phyloP scores from a whole-genome alignment of 164 flowering plant species.

The Buxus sempervirens region DNA sequence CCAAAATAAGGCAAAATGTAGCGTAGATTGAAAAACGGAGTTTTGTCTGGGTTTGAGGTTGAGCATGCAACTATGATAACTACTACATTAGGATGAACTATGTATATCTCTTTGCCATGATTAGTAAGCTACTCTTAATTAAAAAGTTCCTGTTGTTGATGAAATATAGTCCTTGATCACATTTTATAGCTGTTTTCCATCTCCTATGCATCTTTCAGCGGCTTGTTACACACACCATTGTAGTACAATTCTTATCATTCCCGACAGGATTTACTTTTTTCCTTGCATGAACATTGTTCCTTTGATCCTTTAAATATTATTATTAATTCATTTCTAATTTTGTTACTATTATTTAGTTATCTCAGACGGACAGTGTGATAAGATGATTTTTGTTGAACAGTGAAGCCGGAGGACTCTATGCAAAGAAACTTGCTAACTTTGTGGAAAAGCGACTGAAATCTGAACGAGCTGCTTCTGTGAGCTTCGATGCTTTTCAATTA shows the following conservation, averaged over 20 bases:
- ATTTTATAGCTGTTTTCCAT: not conserved
- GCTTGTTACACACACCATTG: not conserved
- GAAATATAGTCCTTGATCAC: too few species aligned
- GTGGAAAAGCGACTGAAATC: conserved; percentile 86
- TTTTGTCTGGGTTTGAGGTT: not conserved
- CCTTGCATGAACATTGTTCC: not conserved
- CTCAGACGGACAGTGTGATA: not conserved
- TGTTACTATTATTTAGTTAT: not conserved
- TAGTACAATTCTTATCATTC: not conserved
- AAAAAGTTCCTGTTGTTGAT: too few species aligned
- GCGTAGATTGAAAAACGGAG: not conserved
- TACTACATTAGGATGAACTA: not conserved
- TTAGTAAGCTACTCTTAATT: not conserved
- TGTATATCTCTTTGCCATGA: not conserved
- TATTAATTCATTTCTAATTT: not conserved
- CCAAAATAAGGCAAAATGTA: not conserved
- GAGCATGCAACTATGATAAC: not conserved
- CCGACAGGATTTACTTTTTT: not conserved
- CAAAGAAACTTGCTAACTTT: conserved; percentile 89
- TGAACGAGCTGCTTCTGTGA: conserved; percentile 96
- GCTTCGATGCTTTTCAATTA: conserved; percentile 18
- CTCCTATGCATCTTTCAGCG: not conserved
- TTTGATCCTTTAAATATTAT: not conserved
- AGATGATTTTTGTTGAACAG: conserved; percentile 37
- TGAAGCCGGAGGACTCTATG: conserved; percentile 83